Evolutionary conservation across 108 stramenopile genomes (phyloP), one percentile per base, ranked within the genome.

Genomic region (Mediolabrus comicus): DNA sequence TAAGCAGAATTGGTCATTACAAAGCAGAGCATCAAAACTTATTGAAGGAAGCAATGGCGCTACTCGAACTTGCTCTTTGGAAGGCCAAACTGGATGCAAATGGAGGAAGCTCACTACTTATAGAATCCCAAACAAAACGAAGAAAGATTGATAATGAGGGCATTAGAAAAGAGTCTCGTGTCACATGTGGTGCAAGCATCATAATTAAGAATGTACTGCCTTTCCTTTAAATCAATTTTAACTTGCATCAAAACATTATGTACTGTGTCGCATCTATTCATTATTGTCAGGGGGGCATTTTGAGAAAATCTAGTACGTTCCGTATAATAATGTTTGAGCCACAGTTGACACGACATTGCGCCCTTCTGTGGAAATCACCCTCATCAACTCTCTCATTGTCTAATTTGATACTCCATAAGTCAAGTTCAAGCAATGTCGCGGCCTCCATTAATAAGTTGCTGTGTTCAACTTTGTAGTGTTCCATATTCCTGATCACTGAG

Each of bases 1-100:
- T 19, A 43, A 3, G 1, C 0, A 1, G 1, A 0, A 43, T 43
- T n/a, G 41, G 17, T 3, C 41, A 19, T 17, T 43, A 14, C 41
- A 43, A 43, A 43, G 41, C 41, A 3, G 41, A 43, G n/a, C 41
- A 43, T 16, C 5, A 16, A 5, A 43, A 12, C 14, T 57, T 57
- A 33, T 30, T 57, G 56, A 57, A 33, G 29, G 56, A 57, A n/a
- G 56, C 34, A 5, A 57, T 32, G 30, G 16, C 56, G 6, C n/a
- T 57, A 27, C 56, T 57, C 30, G 56, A 57, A 57, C 29, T 57
- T 1, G 56, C 56, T 35, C 4, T 57, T 1, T 57, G 56, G 56
- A 38, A 36, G 56, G 56, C 30, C 56, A 26, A 27, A 3, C 28
- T 32, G 13, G 55, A 36, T 31, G 7, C 3, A 27, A 38, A n/a